phyloP scores from a whole-genome alignment of 169 alveolate genomes.

The Eimeria praecox region DNA sequence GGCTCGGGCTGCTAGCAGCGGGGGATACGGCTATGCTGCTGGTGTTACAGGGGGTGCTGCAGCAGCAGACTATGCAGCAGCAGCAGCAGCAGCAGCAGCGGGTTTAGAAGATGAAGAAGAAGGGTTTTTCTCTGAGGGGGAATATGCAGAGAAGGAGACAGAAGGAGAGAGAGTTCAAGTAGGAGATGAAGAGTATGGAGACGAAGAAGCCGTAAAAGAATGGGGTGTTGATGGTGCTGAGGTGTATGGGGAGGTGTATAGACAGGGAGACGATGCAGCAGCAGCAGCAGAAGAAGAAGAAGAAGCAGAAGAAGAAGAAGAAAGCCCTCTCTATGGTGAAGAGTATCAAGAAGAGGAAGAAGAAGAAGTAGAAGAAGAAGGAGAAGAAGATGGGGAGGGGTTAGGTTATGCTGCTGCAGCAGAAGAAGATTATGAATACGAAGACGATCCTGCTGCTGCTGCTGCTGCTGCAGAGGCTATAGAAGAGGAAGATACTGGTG shows the following conservation, averaged over 20 bases:
- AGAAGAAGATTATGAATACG: slow-evolving; percentile 25
- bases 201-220: background rate
- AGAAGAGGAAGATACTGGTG: background rate
- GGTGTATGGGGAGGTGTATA: background rate
- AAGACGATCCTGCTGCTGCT: background rate
- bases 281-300: background rate
- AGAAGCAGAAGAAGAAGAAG: slow-evolving; percentile 16
- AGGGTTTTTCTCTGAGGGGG: slow-evolving; percentile 37
- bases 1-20: slow-evolving; percentile 51
- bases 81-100: slow-evolving; percentile 1
- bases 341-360: too few relatives aligned
- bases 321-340: too few relatives aligned
- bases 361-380: slow-evolving; percentile 30
- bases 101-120: background rate
- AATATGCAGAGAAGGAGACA: background rate
- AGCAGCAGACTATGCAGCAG: slow-evolving; percentile 39
- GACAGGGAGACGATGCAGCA: background rate
- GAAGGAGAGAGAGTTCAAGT: slow-evolving; percentile 1
- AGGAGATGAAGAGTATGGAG: background rate
- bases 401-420: too few relatives aligned
- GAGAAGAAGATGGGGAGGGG: slow-evolving; percentile 44
- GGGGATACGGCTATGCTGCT: background rate
- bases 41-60: background rate
- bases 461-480: background rate
- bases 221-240: background rate